Conservation (phyloP, 345 rosid species). For the Salix suchowensis region DNA sequence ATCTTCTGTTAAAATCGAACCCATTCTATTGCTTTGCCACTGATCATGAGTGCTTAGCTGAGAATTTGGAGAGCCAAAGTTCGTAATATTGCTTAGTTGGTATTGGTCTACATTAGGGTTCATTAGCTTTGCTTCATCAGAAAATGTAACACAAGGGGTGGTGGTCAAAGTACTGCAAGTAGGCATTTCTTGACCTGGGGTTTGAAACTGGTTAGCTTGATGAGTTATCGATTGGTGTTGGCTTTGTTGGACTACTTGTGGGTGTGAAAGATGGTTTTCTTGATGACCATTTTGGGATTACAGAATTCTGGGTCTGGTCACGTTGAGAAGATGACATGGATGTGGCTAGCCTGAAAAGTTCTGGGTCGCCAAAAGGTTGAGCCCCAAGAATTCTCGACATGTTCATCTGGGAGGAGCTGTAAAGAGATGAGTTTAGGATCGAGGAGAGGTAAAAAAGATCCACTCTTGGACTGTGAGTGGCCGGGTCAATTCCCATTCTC, state of each 20-base stretch:
- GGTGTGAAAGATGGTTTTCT: conserved; percentile 29
- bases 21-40: conserved; percentile 10
- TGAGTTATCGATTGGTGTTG: conserved; percentile 21
- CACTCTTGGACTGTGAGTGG: conserved; percentile 21
- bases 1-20: conserved; percentile 30
- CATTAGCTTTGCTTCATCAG: conserved; percentile 27
- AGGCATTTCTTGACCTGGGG: conserved; percentile 34
- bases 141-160: conserved; percentile 23
- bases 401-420: conserved; percentile 8
- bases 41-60: neutral
- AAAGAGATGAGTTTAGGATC: conserved; percentile 14
- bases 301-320: conserved; percentile 14
- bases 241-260: conserved; percentile 22
- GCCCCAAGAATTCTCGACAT: conserved; percentile 11
- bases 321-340: conserved; percentile 33
- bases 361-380: conserved; percentile 22
- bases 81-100: conserved; percentile 4
- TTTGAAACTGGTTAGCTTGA: conserved; percentile 26
- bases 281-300: conserved; percentile 29
- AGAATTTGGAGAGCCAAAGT: conserved; percentile 8
- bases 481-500: conserved; percentile 27
- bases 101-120: conserved; percentile 18
- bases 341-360: conserved; percentile 38
- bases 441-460: conserved; percentile 26
- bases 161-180: conserved; percentile 18